These are phyloP conservation scores for Diplodia corticola DNA, from an alignment of 2,329 filamentous ascomycete species.

Conservation along the genomic window DNA sequence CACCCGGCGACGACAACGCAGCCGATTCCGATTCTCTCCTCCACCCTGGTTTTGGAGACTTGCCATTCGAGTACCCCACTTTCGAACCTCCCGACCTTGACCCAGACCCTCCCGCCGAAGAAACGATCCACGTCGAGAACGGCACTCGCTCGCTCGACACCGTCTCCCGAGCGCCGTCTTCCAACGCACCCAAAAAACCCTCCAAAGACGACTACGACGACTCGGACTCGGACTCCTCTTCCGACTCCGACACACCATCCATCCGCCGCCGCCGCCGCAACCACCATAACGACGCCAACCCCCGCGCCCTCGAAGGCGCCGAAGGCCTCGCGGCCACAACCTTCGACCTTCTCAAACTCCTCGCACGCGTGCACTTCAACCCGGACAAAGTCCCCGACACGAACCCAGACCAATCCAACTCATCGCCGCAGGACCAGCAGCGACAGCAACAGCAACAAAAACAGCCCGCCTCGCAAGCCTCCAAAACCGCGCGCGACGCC, in stretches of 20 bases:
- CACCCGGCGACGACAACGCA: slow-evolving; percentile 29
- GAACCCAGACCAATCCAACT: neutral
- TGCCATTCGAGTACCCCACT: neutral
- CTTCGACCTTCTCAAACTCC: slow-evolving; percentile 5
- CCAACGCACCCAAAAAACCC: neutral
- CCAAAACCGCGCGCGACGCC: neutral
- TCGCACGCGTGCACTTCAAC: neutral
- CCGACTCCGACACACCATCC: neutral
- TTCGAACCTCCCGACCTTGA: neutral
- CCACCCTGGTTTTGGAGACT: neutral
- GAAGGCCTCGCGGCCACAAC: slow-evolving; percentile 2
- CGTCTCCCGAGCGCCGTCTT: neutral
- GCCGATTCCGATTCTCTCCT: neutral
- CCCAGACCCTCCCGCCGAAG: neutral
- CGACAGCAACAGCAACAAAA: neutral
- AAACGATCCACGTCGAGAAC: neutral
- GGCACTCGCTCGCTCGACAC: neutral
- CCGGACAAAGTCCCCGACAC: neutral
- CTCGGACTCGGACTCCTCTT: neutral
- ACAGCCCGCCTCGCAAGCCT: neutral
- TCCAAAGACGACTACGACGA: neutral
- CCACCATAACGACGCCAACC: neutral
- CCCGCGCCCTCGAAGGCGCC: slow-evolving; percentile 12
- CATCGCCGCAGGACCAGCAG: neutral
- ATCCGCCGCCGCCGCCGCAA: neutral